phyloP scores from a whole-genome alignment of 1,139 yeast species.

The Saccharomycopsis hybrid region DNA sequence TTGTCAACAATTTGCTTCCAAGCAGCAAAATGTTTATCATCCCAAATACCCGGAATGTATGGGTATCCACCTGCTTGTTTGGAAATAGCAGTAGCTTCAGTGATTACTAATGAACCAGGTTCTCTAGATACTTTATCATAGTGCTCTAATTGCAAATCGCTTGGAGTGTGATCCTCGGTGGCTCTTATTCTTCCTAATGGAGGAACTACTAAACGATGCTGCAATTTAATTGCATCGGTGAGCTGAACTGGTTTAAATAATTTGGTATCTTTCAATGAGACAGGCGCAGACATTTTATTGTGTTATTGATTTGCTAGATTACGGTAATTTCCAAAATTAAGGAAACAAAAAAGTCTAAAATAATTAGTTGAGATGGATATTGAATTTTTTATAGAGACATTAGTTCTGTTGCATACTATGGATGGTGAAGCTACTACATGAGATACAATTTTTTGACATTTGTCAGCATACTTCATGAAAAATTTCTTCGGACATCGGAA shows the following conservation, averaged over 20 bases:
- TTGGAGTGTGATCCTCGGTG: slow-evolving; percentile 21
- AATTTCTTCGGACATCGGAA: too few relatives aligned
- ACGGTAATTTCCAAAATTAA: too few relatives aligned
- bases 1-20: slow-evolving; percentile 33
- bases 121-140: slow-evolving; percentile 32
- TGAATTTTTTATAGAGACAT: too few relatives aligned
- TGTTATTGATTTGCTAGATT: too few relatives aligned
- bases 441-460: too few relatives aligned
- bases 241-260: slow-evolving; percentile 45
- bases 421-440: too few relatives aligned
- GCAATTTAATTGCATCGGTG: slow-evolving; percentile 32
- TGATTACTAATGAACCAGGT: slow-evolving; percentile 34
- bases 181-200: slow-evolving; percentile 52
- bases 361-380: too few relatives aligned
- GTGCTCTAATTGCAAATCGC: slow-evolving; percentile 28
- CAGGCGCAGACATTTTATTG: too few relatives aligned
- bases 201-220: slow-evolving; percentile 41
- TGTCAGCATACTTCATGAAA: too few relatives aligned
- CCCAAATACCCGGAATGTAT: slow-evolving; percentile 42
- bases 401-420: too few relatives aligned
- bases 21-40: slow-evolving; percentile 34
- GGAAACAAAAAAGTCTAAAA: too few relatives aligned
- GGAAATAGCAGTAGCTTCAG: slow-evolving; percentile 37
- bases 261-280: slow-evolving; percentile 35
- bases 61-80: slow-evolving; percentile 33